Base-by-base conservation (phyloP, 2,329 filamentous ascomycete species). In the Neopestalotiopsis sp. region DNA sequence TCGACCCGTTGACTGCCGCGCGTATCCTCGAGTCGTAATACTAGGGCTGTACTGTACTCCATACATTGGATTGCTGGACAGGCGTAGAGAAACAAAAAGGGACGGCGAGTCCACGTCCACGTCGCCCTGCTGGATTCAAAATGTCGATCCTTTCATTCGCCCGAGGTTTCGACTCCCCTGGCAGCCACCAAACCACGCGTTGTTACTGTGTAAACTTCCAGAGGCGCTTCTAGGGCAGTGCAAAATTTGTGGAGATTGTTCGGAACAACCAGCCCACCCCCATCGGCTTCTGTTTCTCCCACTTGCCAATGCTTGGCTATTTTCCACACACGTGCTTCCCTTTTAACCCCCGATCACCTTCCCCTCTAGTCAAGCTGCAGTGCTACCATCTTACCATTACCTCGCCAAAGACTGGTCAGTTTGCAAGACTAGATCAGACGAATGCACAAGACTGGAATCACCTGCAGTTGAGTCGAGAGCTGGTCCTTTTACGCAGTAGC, bases 251-350 rank as follows among this genome's bases (percentile, higher is more conserved):
- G 61, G 61, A 49, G 61, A 53, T 20, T 28, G 40, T 64, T 40
- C 20, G 34, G 45, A 20, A 34, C 32, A 28, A 49, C n/a, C 40
- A 24, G 32, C 34, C 59, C 59, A 62, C 59, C 59, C 45, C 45
- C 45, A 38, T 24, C n/a, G n/a, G 30, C 38, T 28, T 40, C 61
- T 13, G 38, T 53, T 40, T n/a, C 10, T 20, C 45, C n/a, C 28
- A 24, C 17, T 12, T 64, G 61, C 61, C 61, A 64, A 64, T 64
- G 61, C 61, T 64, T 64, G 61, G 61, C 61, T 13, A 1, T 28
- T 12, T 3, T 14, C 14, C 17, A 12, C n/a, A 49, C 61, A 64
- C 61, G 61, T 64, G 61, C 61, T 28, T 45, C n/a, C n/a, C 45
- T 20, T 45, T 32, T 6, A 12, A 13, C 20, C n/a, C 40, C 13